Conservation (phyloP, 2,329 filamentous ascomycete species). For the Gaeumannomyces sp. region DNA sequence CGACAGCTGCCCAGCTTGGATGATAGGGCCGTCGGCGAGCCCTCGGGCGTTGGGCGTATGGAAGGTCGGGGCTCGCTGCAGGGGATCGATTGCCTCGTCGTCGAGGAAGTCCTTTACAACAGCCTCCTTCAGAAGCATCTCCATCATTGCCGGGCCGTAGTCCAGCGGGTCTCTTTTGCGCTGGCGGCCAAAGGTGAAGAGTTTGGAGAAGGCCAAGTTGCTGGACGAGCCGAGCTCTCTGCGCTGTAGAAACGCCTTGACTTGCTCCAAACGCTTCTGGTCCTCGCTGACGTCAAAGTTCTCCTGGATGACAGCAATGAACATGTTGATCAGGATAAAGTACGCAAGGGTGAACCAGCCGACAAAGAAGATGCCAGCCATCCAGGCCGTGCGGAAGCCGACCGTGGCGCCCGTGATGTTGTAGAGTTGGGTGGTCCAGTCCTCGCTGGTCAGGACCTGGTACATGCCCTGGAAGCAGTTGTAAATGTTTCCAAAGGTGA, state of each 20-base stretch:
- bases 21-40: slow-evolving; percentile 24
- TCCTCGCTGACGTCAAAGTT: slow-evolving; percentile 99
- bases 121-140: slow-evolving; percentile 94
- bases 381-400: slow-evolving; percentile 71
- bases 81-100: slow-evolving; percentile 58
- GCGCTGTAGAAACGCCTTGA: slow-evolving; percentile 87
- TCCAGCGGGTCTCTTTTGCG: slow-evolving; percentile 75
- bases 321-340: slow-evolving; percentile 98
- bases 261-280: slow-evolving; percentile 93
- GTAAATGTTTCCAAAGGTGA: slow-evolving; percentile 85
- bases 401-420: slow-evolving; percentile 66
- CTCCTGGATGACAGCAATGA: slow-evolving; percentile 99
- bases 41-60: background rate
- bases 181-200: slow-evolving; percentile 58
- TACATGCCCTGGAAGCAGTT: slow-evolving; percentile 98
- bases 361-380: slow-evolving; percentile 83
- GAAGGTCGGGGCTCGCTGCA: slow-evolving; percentile 21
- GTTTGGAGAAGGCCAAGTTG: slow-evolving; percentile 70
- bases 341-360: slow-evolving; percentile 94
- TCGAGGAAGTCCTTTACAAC: slow-evolving; percentile 94
- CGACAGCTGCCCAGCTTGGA: slow-evolving; percentile 51
- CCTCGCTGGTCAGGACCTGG: slow-evolving; percentile 89
- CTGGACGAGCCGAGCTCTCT: slow-evolving; percentile 73
- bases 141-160: slow-evolving; percentile 84
- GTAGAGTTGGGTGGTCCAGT: slow-evolving; percentile 89